Percentiles rank a stretch among this genome's conserved stretches.
Conservation (phyloP, 768 basidiomycete genomes). For the Saitozyma podzolica region DNA sequence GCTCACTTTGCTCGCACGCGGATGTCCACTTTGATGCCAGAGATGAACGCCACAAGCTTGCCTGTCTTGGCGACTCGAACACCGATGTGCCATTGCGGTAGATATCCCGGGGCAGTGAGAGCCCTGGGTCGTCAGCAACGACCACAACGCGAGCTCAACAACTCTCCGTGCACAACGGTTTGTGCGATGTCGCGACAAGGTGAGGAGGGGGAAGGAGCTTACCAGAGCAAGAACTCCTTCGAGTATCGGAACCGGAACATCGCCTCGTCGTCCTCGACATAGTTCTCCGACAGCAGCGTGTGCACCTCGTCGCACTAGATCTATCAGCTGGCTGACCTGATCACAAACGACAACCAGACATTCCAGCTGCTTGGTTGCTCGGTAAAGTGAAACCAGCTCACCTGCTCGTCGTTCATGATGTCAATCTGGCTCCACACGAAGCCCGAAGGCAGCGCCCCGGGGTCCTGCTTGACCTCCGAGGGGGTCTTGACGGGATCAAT, state of each 20-base stretch:
- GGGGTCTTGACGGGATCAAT: slow-evolving; percentile 78
- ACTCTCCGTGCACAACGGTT: too few relatives aligned
- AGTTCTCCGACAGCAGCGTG: slow-evolving; percentile 84
- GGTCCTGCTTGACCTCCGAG: slow-evolving; percentile 81
- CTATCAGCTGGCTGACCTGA: background rate
- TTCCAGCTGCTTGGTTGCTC: too few relatives aligned
- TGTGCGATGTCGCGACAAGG: background rate
- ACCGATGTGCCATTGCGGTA: slow-evolving; percentile 92
- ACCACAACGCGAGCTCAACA: too few relatives aligned
- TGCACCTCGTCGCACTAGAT: slow-evolving; percentile 83
- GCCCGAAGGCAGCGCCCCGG: slow-evolving; percentile 83
- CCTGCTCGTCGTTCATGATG: slow-evolving; percentile 73
- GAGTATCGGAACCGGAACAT: slow-evolving; percentile 96
- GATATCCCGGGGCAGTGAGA: slow-evolving; percentile 86
- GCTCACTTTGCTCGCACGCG: slow-evolving; percentile 77
- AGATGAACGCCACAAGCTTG: slow-evolving; percentile 95
- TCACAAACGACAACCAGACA: background rate
- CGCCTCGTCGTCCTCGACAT: slow-evolving; percentile 94
- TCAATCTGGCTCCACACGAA: slow-evolving; percentile 89
- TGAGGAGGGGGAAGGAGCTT: slow-evolving; percentile 13
- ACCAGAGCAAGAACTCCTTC: slow-evolving; percentile 92
- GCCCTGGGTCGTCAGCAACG: slow-evolving; percentile 63
- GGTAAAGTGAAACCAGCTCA: slow-evolving; percentile 38
- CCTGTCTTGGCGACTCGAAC: slow-evolving; percentile 86
- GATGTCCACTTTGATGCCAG: slow-evolving; percentile 81